Evolutionary conservation across 768 basidiomycete species (phyloP).

Genomic region (Rhodosporidiobolus odoratus): DNA sequence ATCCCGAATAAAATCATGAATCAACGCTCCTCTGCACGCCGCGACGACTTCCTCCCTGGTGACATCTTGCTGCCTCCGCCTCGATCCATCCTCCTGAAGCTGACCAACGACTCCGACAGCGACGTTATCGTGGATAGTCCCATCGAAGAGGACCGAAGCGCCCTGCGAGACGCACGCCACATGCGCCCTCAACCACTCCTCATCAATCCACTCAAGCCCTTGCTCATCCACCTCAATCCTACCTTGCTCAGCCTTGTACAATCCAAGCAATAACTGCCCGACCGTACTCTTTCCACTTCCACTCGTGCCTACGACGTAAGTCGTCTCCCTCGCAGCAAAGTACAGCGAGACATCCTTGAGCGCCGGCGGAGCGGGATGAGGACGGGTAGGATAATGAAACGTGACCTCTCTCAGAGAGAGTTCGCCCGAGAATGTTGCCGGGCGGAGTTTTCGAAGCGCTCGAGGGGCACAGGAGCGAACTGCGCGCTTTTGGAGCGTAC

Average conservation of each 20-base stretch:
- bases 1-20: conserved; percentile 78
- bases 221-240: conserved; percentile 75
- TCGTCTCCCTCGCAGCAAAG: conserved; percentile 65
- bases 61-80: conserved; percentile 53
- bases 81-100: conserved; percentile 47
- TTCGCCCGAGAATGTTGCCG: conserved; percentile 64
- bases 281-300: conserved; percentile 74
- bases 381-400: conserved; percentile 70
- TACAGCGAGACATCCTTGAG: conserved; percentile 61
- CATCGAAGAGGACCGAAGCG: conserved; percentile 67
- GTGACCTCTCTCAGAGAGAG: conserved; percentile 58
- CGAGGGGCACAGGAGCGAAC: conserved; percentile 16
- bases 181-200: conserved; percentile 60
- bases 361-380: conserved; percentile 53
- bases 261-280: conserved; percentile 60
- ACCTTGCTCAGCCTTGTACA: conserved; percentile 65
- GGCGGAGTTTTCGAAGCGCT: conserved; percentile 58
- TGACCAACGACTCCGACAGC: conserved; percentile 64
- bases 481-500: neutral
- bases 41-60: conserved; percentile 66
- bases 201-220: conserved; percentile 67
- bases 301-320: conserved; percentile 72
- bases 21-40: conserved; percentile 74
- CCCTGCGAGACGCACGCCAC: conserved; percentile 75
- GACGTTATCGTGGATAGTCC: conserved; percentile 77